Percentiles rank a stretch among this genome's conserved stretches.
Conservation (phyloP, 306 rosid genomes). For the Cicer yamashitae region DNA sequence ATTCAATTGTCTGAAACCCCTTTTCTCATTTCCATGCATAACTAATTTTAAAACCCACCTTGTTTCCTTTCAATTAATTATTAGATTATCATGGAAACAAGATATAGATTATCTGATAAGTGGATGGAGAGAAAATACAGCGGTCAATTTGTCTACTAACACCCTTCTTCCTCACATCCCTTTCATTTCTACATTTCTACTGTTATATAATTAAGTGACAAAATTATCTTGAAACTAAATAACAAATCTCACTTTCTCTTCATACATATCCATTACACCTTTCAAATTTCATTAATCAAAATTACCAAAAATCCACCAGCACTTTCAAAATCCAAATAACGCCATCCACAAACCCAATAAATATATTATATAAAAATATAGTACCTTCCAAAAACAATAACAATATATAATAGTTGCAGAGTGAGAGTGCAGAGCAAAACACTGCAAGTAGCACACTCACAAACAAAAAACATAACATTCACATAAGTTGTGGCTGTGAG, state of each 20-base stretch:
- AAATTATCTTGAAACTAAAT: not conserved
- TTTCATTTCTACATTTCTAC: slow-evolving; percentile 53
- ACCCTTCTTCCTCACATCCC: slow-evolving; percentile 43
- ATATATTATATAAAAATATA: not conserved
- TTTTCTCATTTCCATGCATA: too few relatives aligned
- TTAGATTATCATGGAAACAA: slow-evolving; percentile 30
- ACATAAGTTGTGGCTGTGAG: slow-evolving; percentile 68
- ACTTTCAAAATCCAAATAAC: slow-evolving; percentile 50
- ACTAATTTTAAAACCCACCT: not conserved
- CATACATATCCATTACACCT: slow-evolving; percentile 41
- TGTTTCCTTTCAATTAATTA: not conserved
- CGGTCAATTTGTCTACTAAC: slow-evolving; percentile 46
- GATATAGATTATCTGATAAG: slow-evolving; percentile 36
- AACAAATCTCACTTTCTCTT: not conserved
- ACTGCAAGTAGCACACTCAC: slow-evolving; percentile 50
- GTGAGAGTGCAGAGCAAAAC: slow-evolving; percentile 38
- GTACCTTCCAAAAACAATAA: slow-evolving; percentile 16
- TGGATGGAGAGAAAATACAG: slow-evolving; percentile 7
- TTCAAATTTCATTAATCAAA: not conserved
- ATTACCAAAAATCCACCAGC: slow-evolving; percentile 42
- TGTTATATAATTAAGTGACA: slow-evolving; percentile 30
- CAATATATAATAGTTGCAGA: not conserved
- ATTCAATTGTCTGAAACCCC: too few relatives aligned
- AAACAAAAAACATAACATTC: slow-evolving; percentile 58
- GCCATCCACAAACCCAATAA: slow-evolving; percentile 64